Evolutionary conservation across 2,329 filamentous ascomycete genomes (phyloP).

Genomic region (Allantophomopsis cytisporea): DNA sequence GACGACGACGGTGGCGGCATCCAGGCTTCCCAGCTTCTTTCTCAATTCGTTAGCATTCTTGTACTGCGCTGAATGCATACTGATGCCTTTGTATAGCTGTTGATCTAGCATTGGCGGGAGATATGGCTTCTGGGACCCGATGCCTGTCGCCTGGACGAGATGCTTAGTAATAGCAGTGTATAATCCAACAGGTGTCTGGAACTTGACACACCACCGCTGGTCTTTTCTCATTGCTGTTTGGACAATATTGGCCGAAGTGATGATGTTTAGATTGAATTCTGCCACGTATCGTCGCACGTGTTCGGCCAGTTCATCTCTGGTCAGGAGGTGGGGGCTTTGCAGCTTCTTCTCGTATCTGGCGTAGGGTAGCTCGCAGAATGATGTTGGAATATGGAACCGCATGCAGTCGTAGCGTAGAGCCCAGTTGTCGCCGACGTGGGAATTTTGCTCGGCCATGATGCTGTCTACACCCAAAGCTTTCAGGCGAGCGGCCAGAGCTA

Average conservation of each 20-base stretch:
- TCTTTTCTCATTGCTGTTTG: conserved; percentile 8
- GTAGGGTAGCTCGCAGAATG: too few relatives aligned
- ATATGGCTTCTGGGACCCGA: conserved; percentile 5
- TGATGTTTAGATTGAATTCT: conserved; percentile 18
- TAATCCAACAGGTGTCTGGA: neutral
- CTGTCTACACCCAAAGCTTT: conserved; percentile 22
- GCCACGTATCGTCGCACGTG: conserved; percentile 15
- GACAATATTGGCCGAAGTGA: conserved; percentile 15
- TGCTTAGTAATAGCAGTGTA: conserved; percentile 8
- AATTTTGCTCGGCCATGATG: conserved; percentile 20
- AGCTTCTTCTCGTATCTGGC: too few relatives aligned
- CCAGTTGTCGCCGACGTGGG: conserved; percentile 25
- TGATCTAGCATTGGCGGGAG: conserved; percentile 10
- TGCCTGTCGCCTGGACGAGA: conserved; percentile 6
- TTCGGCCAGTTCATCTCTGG: conserved; percentile 12
- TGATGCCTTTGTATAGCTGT: conserved; percentile 12
- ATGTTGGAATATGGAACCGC: neutral
- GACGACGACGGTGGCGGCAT: conserved; percentile 17
- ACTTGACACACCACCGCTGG: conserved; percentile 10
- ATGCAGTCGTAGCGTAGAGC: conserved; percentile 22
- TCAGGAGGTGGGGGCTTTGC: too few relatives aligned
- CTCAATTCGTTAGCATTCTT: conserved; percentile 9
- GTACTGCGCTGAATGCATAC: conserved; percentile 13
- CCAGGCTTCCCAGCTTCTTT: conserved; percentile 2
- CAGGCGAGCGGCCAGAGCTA: conserved; percentile 20